A percentile compares a stretch with the other conserved stretches of the same genome.
These are phyloP conservation scores for Stephania yunnanensis DNA, from an alignment of 164 flowering plant genomes.

Conservation along the genomic window DNA sequence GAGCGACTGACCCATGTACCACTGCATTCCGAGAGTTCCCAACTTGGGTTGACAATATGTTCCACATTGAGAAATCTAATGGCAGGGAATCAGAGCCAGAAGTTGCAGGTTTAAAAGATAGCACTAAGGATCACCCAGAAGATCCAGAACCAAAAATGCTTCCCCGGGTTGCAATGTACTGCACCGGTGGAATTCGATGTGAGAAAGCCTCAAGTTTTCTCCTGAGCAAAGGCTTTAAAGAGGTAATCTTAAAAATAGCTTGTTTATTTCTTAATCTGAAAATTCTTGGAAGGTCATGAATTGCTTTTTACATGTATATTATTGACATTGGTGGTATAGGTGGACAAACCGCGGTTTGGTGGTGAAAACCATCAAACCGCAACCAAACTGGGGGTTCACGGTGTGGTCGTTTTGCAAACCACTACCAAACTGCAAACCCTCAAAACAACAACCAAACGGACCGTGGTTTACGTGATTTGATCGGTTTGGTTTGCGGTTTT, in stretches of 20 bases:
- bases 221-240: constrained; percentile 80
- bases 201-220: constrained; percentile 97
- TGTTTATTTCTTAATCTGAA: not conserved
- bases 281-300: not conserved
- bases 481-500: no score
- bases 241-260: constrained; percentile 39
- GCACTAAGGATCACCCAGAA: not conserved
- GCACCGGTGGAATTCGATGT: constrained; percentile 97
- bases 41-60: constrained; percentile 72
- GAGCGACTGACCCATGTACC: constrained; percentile 92
- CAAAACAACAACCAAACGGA: no score
- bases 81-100: constrained; percentile 15
- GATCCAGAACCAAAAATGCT: constrained; percentile 23
- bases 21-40: constrained; percentile 84
- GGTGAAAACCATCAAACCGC: no score
- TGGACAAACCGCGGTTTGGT: no score
- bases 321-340: not conserved
- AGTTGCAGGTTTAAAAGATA: constrained; percentile 19
- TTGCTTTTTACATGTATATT: not conserved
- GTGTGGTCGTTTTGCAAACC: no score
- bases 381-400: no score
- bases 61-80: constrained; percentile 28
- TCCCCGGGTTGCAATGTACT: constrained; percentile 89
- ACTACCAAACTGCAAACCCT: no score
- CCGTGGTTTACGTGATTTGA: no score